Evolutionary conservation across 257 asterid species (phyloP), one percentile per base, ranked within the genome.

Genomic region (Gentiana macrophylla): DNA sequence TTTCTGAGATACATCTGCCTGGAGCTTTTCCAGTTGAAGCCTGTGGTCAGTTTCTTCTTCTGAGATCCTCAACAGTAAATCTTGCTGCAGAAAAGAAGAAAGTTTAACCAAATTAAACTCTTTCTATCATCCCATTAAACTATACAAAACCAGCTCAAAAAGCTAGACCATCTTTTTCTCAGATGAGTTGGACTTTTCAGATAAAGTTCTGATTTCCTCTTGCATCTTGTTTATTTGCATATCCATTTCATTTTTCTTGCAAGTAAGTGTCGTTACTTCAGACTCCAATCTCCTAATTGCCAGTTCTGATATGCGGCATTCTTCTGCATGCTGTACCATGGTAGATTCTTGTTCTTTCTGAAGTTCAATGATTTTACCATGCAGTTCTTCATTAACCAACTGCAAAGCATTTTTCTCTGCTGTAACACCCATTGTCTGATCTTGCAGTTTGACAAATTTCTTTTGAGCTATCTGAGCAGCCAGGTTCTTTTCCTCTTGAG

Each of bases 241-340:
- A 58, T 79, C 91, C 94, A 83, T 73, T 55, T 83, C 91, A 53
- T 58, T 74, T 72, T 78, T 86, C 77, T 81, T 78, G 49, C 83
- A 77, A 61, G 71, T 69, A 65, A 81, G 89, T 64, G 53, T 60
- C 72, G 77, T 81, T 51, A 62, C 80, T 72, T 88, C 97, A 70
- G 82, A 74, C 63, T 85, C 87, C 75, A 85, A 71, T 64, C 81
- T 85, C 66, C 68, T 73, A 49, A 81, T 81, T 68, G 70, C 80
- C 71, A 78, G 91, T 78, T 85, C 97, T 49, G 86, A 81, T 72
- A 85, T 72, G 58, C 74, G 86, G 67, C 94, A 83, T 75, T 92
- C 95, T 75, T 88, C 97, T 43, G 86, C 94, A 64, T 92, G 95
- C 76, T 88, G 95, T 69, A 83, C 95, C 94, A 83, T 80, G 35